Conservation (phyloP, 371 early-diverging fungal species). For the Rhizomucor pusillus region DNA sequence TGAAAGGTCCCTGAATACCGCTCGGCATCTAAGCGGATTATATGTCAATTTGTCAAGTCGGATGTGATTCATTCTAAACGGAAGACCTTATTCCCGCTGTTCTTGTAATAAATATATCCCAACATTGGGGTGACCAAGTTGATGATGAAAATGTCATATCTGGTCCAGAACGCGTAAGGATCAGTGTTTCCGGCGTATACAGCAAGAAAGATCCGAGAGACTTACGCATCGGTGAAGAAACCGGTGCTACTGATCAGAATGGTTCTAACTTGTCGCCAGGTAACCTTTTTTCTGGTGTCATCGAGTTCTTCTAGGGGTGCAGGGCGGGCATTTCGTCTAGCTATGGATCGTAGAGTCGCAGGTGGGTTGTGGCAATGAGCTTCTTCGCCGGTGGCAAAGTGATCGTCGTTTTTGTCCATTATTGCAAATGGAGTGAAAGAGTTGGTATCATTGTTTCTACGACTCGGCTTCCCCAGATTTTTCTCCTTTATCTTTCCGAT, state of each 20-base stretch:
- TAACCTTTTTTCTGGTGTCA: constrained; percentile 6
- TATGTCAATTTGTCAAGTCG: too few species aligned
- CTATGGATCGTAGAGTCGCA: too few species aligned
- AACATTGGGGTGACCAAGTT: constrained; percentile 69
- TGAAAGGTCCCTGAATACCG: constrained; percentile 61
- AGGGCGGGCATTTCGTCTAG: background rate
- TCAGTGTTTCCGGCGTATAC: too few species aligned
- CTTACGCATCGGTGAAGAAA: constrained; percentile 60
- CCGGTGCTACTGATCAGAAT: constrained; percentile 32
- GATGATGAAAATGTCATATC: constrained; percentile 65
- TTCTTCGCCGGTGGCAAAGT: too few species aligned
- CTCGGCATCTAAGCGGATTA: constrained; percentile 49
- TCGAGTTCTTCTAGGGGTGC: constrained; percentile 14
- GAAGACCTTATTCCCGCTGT: constrained; percentile 14
- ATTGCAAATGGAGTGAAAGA: too few species aligned
- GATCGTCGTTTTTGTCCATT: too few species aligned
- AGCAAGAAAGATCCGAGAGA: background rate
- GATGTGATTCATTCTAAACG: too few species aligned
- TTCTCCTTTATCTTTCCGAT: too few species aligned
- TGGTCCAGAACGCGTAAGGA: background rate
- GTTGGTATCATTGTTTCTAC: too few species aligned
- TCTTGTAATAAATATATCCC: constrained; percentile 61
- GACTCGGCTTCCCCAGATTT: too few species aligned
- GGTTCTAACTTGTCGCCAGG: constrained; percentile 15
- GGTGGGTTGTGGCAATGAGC: too few species aligned